Conservation (phyloP, 1,139 yeast species). For the Scheffersomyces illinoinensis region DNA sequence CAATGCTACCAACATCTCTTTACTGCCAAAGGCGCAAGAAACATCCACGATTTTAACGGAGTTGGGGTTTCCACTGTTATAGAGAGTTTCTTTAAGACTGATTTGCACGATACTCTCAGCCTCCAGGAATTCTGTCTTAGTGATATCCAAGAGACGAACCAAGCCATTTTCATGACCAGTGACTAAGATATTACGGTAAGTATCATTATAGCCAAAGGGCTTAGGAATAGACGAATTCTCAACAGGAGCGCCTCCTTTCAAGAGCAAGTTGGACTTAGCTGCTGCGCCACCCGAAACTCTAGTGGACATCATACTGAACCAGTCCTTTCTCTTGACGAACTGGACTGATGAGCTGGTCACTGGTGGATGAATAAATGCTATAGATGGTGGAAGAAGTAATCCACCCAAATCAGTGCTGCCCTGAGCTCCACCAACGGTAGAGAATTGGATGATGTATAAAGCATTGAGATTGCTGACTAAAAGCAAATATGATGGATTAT, state of each 20-base stretch:
- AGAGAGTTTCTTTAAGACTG: slow-evolving; percentile 37
- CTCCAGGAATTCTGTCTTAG: slow-evolving; percentile 73
- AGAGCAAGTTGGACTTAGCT: slow-evolving; percentile 38
- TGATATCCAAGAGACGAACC: slow-evolving; percentile 78
- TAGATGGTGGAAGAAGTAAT: slow-evolving; percentile 71
- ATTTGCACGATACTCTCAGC: slow-evolving; percentile 42
- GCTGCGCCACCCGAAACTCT: slow-evolving; percentile 39
- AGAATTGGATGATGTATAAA: slow-evolving; percentile 26
- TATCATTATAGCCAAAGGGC: slow-evolving; percentile 57
- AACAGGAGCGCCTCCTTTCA: slow-evolving; percentile 80
- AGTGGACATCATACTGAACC: slow-evolving; percentile 69
- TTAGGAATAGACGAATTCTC: slow-evolving; percentile 33
- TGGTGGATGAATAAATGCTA: slow-evolving; percentile 79
- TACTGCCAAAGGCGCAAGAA: slow-evolving; percentile 73
- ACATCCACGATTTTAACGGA: slow-evolving; percentile 54
- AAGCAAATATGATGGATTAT: slow-evolving; percentile 63
- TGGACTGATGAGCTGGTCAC: slow-evolving; percentile 57
- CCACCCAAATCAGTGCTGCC: slow-evolving; percentile 60
- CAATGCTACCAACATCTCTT: slow-evolving; percentile 74
- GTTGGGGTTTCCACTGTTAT: slow-evolving; percentile 25
- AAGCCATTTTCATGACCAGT: slow-evolving; percentile 85
- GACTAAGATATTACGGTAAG: slow-evolving; percentile 59
- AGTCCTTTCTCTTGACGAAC: slow-evolving; percentile 61
- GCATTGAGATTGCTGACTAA: slow-evolving; percentile 60
- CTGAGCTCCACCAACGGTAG: slow-evolving; percentile 30